Conservation (phyloP, 768 basidiomycete genomes). For the Candolleomyces efflorescens region DNA sequence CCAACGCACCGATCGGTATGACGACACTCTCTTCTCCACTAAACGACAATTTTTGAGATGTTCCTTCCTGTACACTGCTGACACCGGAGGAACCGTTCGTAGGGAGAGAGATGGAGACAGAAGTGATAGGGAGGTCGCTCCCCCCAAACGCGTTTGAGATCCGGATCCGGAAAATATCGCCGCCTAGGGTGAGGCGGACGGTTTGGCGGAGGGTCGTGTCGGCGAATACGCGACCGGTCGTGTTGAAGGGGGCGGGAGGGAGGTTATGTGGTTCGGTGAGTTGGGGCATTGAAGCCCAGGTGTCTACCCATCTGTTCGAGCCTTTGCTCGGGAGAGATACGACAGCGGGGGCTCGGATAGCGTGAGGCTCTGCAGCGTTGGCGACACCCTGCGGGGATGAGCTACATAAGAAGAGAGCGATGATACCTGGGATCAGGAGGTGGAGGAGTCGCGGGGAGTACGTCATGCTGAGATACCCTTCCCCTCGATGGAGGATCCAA, state of each 20-base stretch:
- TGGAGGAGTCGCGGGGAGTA: background rate
- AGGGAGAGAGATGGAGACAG: constrained; percentile 39
- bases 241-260: constrained; percentile 28
- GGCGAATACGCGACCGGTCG: constrained; percentile 29
- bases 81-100: constrained; percentile 31
- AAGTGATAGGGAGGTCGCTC: constrained; percentile 39
- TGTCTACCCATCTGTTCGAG: constrained; percentile 25
- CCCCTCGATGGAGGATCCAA: background rate
- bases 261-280: constrained; percentile 33
- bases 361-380: background rate
- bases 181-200: constrained; percentile 37
- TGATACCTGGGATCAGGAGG: background rate
- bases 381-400: background rate
- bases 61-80: constrained; percentile 28
- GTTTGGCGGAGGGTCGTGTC: constrained; percentile 50
- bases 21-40: constrained; percentile 34
- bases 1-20: constrained; percentile 41
- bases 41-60: constrained; percentile 38
- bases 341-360: background rate
- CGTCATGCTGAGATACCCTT: background rate
- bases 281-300: constrained; percentile 38
- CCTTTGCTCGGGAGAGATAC: background rate
- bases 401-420: background rate
- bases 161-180: constrained; percentile 36
- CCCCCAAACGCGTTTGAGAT: constrained; percentile 47